A percentile compares a stretch with the other conserved stretches of the same genome.
phyloP scores from a whole-genome alignment of 1,284 basidiomycete species.

The Ustilago tritici region DNA sequence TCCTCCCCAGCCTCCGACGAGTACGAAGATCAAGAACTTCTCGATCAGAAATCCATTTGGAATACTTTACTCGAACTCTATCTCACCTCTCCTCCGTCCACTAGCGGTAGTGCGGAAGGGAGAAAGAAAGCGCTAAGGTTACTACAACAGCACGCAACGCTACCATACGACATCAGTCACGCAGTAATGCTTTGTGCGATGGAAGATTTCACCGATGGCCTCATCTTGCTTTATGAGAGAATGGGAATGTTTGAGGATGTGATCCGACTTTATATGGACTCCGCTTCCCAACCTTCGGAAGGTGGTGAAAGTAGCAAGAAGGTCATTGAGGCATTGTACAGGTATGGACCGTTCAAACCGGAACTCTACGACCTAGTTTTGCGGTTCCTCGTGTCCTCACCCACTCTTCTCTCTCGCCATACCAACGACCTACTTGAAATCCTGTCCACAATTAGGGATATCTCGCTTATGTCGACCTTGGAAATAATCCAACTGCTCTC shows the following conservation, averaged over 20 bases:
- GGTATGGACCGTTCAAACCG: conserved; percentile 80
- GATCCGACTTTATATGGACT: conserved; percentile 83
- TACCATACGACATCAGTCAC: conserved; percentile 90
- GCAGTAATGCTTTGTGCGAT: conserved; percentile 93
- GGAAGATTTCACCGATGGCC: conserved; percentile 81
- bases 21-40: conserved; percentile 75
- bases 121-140: conserved; percentile 50
- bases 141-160: conserved; percentile 49
- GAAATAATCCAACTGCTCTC: conserved; percentile 89
- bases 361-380: conserved; percentile 90
- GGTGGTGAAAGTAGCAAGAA: conserved; percentile 70
- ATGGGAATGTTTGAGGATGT: conserved; percentile 97
- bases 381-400: conserved; percentile 81
- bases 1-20: conserved; percentile 18
- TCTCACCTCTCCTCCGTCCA: conserved; percentile 73
- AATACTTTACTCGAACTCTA: conserved; percentile 96
- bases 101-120: conserved; percentile 12
- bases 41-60: conserved; percentile 89
- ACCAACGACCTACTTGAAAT: conserved; percentile 76
- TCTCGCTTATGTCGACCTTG: conserved; percentile 85
- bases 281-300: conserved; percentile 70
- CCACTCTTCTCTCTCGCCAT: conserved; percentile 78
- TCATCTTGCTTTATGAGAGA: conserved; percentile 90
- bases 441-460: conserved; percentile 80
- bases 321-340: conserved; percentile 79